These are phyloP conservation scores for Primulina huaijiensis DNA, from an alignment of 257 asterid species.

Conservation along the genomic window DNA sequence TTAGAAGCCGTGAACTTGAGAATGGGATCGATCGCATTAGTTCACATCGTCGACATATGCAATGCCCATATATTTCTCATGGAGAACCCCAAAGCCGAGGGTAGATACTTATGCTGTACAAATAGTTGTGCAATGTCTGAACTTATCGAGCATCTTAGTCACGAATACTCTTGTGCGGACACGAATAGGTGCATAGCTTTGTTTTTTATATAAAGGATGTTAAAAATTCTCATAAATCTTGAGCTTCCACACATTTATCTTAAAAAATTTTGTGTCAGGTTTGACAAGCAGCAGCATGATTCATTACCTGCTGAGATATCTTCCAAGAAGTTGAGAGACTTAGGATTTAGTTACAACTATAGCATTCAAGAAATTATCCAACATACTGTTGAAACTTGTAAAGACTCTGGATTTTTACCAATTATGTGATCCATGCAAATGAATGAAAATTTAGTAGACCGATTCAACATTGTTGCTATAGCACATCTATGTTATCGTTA, in stretches of 20 bases:
- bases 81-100: conserved; percentile 60
- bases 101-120: conserved; percentile 63
- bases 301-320: conserved; percentile 52
- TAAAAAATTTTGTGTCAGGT: conserved; percentile 27
- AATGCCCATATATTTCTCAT: conserved; percentile 68
- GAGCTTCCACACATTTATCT: background rate
- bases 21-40: conserved; percentile 85
- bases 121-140: conserved; percentile 45
- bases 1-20: conserved; percentile 58
- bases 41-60: conserved; percentile 77
- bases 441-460: background rate
- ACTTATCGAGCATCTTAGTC: conserved; percentile 39
- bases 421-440: background rate
- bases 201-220: background rate
- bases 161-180: conserved; percentile 37
- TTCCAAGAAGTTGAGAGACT: conserved; percentile 59
- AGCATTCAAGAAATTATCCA: conserved; percentile 50
- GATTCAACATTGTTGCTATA: background rate
- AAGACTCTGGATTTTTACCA: conserved; percentile 44
- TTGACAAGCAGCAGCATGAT: conserved; percentile 24
- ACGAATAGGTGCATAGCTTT: conserved; percentile 44
- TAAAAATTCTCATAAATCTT: background rate
- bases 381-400: conserved; percentile 44
- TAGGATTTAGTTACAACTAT: conserved; percentile 62
- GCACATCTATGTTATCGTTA: background rate